Base-by-base conservation (phyloP, 2,329 filamentous ascomycete genomes). In the Penicillium vulpinum region DNA sequence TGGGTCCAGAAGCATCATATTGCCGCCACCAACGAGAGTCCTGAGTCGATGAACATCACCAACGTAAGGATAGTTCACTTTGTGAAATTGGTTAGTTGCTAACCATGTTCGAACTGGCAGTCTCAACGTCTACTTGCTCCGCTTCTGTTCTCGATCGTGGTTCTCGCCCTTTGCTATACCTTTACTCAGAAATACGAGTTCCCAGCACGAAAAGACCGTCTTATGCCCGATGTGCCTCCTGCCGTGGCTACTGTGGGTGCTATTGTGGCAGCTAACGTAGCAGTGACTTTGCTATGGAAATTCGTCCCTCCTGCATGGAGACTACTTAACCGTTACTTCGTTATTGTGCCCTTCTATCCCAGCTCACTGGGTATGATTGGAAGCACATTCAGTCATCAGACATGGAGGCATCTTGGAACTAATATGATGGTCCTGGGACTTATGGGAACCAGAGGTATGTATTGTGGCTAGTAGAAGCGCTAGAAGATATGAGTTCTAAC, bases 371-470 rank as follows among this genome's bases (percentile, higher is more conserved):
- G 81, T 57, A 72, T 83, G 51, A 60, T 87, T 5, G 80, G 81
- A 18, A 82, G 80, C 64, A 71, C 79, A 11, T 86, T 87, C 71
- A 82, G 80, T 54, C 85, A 88, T 69, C 79, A 85, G 47, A 73
- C 76, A 8, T 67, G 81, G 51, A 68, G 68, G 44, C 85, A 88
- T 68, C 65, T 85, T 5, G 69, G 76, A 21, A 69, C 70, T 13
- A 88, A 87, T 65, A 81, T 85, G 75, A 64, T 80, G 48, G 73
- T 79, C 28, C 67, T 88, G 29, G 81, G 77, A 71, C 73, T 85
- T 54, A 78, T 86, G 54, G 85, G 83, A 1, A 78, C 80, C 35
- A 73, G 74, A 57, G 70, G 78, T 80, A 69, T 69, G 72, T 10
- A 28, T 33, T 13, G 35, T 50, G 8, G 9, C 15, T 24, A 31